phyloP scores from a whole-genome alignment of 768 basidiomycete species.

The Daedalea quercina region DNA sequence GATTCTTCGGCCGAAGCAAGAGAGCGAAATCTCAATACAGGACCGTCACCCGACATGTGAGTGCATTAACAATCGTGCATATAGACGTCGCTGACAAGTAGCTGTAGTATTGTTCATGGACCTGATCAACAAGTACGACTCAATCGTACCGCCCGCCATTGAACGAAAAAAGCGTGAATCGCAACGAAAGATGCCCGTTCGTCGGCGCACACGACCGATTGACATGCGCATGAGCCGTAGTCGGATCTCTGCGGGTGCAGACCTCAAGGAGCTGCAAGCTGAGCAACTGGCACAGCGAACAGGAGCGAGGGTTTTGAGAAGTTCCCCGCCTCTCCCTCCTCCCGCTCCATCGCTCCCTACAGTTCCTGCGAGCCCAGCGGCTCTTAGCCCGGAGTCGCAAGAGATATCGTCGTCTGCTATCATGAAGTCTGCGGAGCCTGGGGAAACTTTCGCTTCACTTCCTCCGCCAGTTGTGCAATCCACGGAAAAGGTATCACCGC shows the following conservation, averaged over 20 bases:
- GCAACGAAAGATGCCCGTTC: constrained; percentile 73
- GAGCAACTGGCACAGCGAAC: constrained; percentile 38
- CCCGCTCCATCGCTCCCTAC: constrained; percentile 5
- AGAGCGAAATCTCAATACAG: constrained; percentile 83
- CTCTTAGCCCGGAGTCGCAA: not conserved
- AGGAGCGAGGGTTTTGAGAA: constrained; percentile 16
- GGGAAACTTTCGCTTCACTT: constrained; percentile 18
- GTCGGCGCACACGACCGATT: constrained; percentile 82
- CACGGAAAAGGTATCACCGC: not conserved
- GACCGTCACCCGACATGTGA: constrained; percentile 80
- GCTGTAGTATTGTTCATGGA: constrained; percentile 75
- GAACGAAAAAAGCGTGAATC: constrained; percentile 82
- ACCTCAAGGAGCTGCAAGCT: constrained; percentile 63
- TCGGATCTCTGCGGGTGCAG: constrained; percentile 63
- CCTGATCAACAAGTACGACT: constrained; percentile 67
- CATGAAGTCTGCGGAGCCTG: constrained; percentile 12
- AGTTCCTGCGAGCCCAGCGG: constrained; percentile 11
- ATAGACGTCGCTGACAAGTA: not conserved
- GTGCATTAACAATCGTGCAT: constrained; percentile 16
- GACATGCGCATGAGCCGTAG: constrained; percentile 86
- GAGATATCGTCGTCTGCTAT: not conserved
- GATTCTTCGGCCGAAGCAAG: constrained; percentile 74
- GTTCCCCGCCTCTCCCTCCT: constrained; percentile 14
- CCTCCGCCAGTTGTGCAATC: constrained; percentile 13
- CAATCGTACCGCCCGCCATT: constrained; percentile 75